Conservation (phyloP, 768 basidiomycete species). For the Mrakia hoshinonis region DNA sequence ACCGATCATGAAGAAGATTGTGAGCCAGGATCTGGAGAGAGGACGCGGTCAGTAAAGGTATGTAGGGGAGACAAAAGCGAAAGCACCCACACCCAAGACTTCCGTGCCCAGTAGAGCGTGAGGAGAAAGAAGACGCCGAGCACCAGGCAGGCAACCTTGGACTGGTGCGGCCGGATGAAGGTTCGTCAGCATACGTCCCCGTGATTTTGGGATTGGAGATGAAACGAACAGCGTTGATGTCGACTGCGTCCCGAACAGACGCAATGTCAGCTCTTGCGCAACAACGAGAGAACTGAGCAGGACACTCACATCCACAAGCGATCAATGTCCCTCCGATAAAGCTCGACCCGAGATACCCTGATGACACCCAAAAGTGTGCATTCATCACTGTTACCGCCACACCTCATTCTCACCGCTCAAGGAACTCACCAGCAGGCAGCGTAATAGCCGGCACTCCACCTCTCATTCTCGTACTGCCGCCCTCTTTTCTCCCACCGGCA, state of each 20-base stretch:
- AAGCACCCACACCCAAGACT: slow-evolving; percentile 31
- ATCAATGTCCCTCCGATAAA: slow-evolving; percentile 81
- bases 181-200: too few species aligned
- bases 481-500: slow-evolving; percentile 43
- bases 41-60: background rate
- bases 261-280: background rate
- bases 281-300: slow-evolving; percentile 61
- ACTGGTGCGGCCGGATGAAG: slow-evolving; percentile 33
- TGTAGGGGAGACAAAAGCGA: background rate
- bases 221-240: slow-evolving; percentile 35
- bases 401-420: too few species aligned
- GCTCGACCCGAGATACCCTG: slow-evolving; percentile 72
- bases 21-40: slow-evolving; percentile 51
- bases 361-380: too few species aligned
- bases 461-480: slow-evolving; percentile 76
- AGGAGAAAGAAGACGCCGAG: slow-evolving; percentile 78
- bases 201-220: background rate
- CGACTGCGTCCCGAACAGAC: slow-evolving; percentile 28
- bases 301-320: slow-evolving; percentile 42
- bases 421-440: slow-evolving; percentile 2
- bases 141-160: slow-evolving; percentile 70
- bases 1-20: slow-evolving; percentile 70
- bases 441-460: slow-evolving; percentile 76
- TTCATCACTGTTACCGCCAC: too few species aligned
- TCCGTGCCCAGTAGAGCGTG: slow-evolving; percentile 58